Base-by-base conservation (phyloP, 2,329 filamentous ascomycete species). In the Scorias spongiosa region DNA sequence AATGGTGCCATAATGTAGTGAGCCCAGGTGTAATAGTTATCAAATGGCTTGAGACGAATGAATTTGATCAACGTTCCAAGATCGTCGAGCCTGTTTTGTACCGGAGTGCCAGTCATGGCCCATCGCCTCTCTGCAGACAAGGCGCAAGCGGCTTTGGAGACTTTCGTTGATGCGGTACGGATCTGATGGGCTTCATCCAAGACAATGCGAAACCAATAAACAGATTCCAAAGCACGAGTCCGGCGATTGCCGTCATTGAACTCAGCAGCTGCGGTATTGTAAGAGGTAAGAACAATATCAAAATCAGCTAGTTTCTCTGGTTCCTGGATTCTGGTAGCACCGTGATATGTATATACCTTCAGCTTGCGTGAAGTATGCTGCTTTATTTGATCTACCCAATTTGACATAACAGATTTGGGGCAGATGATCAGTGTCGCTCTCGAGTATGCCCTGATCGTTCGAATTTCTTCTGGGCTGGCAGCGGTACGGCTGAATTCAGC, bases 31-130 rank as follows among this genome's bases (percentile, higher is more conserved):
- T 69, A 68, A 43, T 77, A 75, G 41, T 89, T 81, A 48, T 93
- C 79, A 56, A 96, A 96, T 0, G 89, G 89, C 54, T 79, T 78
- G 11, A 96, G 69, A 11, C 83, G 78, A 37, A 96, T 68, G 49
- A 96, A 96, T 29, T 81, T 84, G 46, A 94, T 78, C 2, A 96
- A 69, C 1, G 89, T 84, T 11, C 85, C 84, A 17, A 96, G 71
- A 59, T 98, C 91, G 51, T 93, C 87, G 2, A 96, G 71, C 3
- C 84, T 80, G 57, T 98, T 98, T 63, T 96, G 89, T 8, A 96
- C 84, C 0, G 88, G 91, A 0, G 91, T 96, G 44, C 89, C 91
- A 0, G 91, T 96, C n/a, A 96, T 85, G 2, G 88, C 89, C 91
- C 91, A 98, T 29, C 88, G 80, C 29, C 88, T 78, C 56, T 84